Conservation (phyloP, 805 yeast genomes). For the Suhomyces sp. region DNA sequence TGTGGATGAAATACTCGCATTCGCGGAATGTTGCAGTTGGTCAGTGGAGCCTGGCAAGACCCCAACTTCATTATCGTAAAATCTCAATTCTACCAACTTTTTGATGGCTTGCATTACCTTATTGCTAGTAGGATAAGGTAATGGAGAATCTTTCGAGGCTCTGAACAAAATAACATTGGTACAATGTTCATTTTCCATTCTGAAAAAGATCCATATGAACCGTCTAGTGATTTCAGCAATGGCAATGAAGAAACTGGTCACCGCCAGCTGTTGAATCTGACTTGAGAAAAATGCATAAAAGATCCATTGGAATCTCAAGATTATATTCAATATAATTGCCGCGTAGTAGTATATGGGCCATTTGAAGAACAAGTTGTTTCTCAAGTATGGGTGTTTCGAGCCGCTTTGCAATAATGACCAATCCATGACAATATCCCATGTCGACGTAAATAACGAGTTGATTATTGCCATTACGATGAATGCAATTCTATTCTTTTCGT, state of each 20-base stretch:
- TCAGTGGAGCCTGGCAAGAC: not conserved
- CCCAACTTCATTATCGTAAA: conserved; percentile 10
- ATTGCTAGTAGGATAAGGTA: conserved; percentile 62
- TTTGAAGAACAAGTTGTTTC: conserved; percentile 69
- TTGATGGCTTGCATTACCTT: conserved; percentile 37
- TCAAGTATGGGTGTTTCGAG: conserved; percentile 53
- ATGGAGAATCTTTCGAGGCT: conserved; percentile 82
- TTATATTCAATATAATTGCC: conserved; percentile 70
- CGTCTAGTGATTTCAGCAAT: conserved; percentile 79
- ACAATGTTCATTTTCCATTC: conserved; percentile 96
- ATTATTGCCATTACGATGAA: conserved; percentile 73
- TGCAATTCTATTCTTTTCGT: conserved; percentile 43
- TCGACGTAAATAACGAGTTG: conserved; percentile 64
- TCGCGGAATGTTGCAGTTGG: not conserved
- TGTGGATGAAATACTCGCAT: not conserved
- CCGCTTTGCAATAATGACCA: conserved; percentile 82
- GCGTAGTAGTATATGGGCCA: conserved; percentile 59
- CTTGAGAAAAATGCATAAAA: conserved; percentile 76
- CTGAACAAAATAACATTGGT: conserved; percentile 82
- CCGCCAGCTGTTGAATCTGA: conserved; percentile 84
- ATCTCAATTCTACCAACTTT: conserved; percentile 33
- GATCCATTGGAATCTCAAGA: conserved; percentile 87
- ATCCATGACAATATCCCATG: conserved; percentile 95
- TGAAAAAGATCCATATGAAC: conserved; percentile 84
- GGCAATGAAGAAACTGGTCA: conserved; percentile 79